Percentiles rank a stretch among this genome's conserved stretches.
Evolutionary conservation across 2,329 filamentous ascomycete genomes (phyloP).

Genomic region (Coniochaeta sp.): DNA sequence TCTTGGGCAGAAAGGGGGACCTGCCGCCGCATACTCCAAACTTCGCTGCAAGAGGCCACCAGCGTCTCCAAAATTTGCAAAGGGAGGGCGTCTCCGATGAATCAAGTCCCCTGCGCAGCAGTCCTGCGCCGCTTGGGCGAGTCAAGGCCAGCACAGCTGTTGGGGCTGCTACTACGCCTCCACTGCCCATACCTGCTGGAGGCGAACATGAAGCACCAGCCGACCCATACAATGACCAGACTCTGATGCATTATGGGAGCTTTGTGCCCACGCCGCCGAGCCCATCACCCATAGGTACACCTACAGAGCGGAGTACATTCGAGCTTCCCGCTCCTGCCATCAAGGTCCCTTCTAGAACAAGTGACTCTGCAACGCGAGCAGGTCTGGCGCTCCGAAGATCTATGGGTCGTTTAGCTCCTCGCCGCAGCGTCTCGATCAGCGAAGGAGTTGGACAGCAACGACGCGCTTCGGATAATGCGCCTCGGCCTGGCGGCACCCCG

Average conservation of each 20-base stretch:
- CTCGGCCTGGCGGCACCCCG: neutral
- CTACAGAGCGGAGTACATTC: conserved; percentile 30
- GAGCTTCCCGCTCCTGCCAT: conserved; percentile 49
- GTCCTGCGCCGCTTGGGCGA: conserved; percentile 10
- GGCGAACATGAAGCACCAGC: conserved; percentile 35
- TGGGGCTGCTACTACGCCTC: conserved; percentile 4
- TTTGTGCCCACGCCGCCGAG: conserved; percentile 35
- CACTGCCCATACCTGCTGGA: conserved; percentile 13
- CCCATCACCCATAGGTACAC: conserved; percentile 11
- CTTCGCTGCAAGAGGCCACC: conserved; percentile 7
- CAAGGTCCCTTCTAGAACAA: conserved; percentile 25
- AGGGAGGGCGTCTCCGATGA: neutral
- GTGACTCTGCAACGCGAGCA: conserved; percentile 10
- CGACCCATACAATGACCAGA: conserved; percentile 18
- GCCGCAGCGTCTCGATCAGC: conserved; percentile 29
- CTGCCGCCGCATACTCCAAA: conserved; percentile 19
- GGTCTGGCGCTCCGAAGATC: conserved; percentile 8
- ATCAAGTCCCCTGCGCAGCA: neutral
- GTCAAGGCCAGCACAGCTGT: neutral
- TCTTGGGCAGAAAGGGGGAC: conserved; percentile 21
- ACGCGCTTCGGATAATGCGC: neutral
- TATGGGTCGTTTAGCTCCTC: conserved; percentile 18
- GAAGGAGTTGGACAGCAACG: neutral
- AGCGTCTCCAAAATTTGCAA: neutral
- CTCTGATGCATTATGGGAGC: conserved; percentile 43